These are phyloP conservation scores for Termitomyces sp. DNA, from an alignment of 768 basidiomycete species.

Conservation along the genomic window DNA sequence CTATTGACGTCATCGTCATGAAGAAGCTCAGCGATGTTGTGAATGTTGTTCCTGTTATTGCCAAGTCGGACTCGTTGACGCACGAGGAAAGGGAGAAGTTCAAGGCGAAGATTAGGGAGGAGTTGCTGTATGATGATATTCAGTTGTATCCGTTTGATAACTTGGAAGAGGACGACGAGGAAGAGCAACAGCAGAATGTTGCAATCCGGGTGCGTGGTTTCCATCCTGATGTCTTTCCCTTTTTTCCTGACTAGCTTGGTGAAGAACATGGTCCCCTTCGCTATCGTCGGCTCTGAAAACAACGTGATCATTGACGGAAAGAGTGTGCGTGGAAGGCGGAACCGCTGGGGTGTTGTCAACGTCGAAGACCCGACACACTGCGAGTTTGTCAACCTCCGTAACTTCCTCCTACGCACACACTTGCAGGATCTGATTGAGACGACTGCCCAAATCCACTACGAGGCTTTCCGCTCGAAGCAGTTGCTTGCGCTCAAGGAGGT, in stretches of 20 bases:
- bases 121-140: conserved; percentile 88
- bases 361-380: conserved; percentile 96
- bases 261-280: conserved; percentile 93
- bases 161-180: conserved; percentile 91
- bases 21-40: conserved; percentile 99
- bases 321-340: conserved; percentile 92
- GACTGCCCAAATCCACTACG: conserved; percentile 98
- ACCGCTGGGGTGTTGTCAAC: conserved; percentile 98
- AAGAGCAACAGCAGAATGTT: conserved; percentile 88
- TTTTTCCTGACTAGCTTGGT: conserved; percentile 3
- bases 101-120: conserved; percentile 96
- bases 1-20: conserved; percentile 98
- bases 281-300: conserved; percentile 95
- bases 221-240: neutral
- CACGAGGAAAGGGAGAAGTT: conserved; percentile 89
- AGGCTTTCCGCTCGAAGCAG: conserved; percentile 99
- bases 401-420: conserved; percentile 94
- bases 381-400: conserved; percentile 95
- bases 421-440: conserved; percentile 98
- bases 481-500: conserved; percentile 93
- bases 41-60: conserved; percentile 99
- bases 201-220: conserved; percentile 67
- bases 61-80: conserved; percentile 94
- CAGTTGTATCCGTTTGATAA: conserved; percentile 91
- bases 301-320: conserved; percentile 96